These are phyloP conservation scores for Cryptosporidium canis DNA, from an alignment of 169 alveolate species.

Conservation along the genomic window DNA sequence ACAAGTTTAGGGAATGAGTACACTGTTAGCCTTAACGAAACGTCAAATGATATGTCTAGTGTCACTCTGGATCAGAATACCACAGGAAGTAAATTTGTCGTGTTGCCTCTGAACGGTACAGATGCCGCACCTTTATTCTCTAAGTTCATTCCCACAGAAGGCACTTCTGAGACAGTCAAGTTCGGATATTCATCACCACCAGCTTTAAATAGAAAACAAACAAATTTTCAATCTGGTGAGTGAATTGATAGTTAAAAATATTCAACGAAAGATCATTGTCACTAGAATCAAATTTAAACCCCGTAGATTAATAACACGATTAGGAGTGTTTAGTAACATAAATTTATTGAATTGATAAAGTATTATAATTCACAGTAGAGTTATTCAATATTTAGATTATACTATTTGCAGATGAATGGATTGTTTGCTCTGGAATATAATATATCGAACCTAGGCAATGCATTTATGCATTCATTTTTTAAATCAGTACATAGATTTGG, in stretches of 20 bases:
- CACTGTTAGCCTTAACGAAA: neutral
- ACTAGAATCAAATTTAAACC: neutral
- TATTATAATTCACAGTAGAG: neutral
- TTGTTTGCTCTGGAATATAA: constrained; percentile 20
- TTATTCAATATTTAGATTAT: neutral
- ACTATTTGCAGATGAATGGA: constrained; percentile 6
- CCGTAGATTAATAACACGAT: neutral
- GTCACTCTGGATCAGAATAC: neutral
- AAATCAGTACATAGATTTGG: constrained; percentile 15
- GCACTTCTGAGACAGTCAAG: constrained; percentile 21
- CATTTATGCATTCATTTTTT: constrained; percentile 17
- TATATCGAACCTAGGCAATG: constrained; percentile 44
- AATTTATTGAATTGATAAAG: neutral
- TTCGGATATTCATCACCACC: constrained; percentile 53
- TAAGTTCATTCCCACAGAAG: constrained; percentile 32
- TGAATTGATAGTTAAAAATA: neutral
- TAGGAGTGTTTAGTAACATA: constrained; percentile 17
- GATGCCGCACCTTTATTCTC: constrained; percentile 58
- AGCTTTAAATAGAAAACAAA: neutral
- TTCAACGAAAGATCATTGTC: neutral
- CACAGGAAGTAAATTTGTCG: neutral
- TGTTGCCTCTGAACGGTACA: constrained; percentile 21
- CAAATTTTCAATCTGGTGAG: neutral
- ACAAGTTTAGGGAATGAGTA: neutral
- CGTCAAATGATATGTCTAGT: neutral